phyloP scores from a whole-genome alignment of 805 yeast species.

The Wickerhamiella azyma region DNA sequence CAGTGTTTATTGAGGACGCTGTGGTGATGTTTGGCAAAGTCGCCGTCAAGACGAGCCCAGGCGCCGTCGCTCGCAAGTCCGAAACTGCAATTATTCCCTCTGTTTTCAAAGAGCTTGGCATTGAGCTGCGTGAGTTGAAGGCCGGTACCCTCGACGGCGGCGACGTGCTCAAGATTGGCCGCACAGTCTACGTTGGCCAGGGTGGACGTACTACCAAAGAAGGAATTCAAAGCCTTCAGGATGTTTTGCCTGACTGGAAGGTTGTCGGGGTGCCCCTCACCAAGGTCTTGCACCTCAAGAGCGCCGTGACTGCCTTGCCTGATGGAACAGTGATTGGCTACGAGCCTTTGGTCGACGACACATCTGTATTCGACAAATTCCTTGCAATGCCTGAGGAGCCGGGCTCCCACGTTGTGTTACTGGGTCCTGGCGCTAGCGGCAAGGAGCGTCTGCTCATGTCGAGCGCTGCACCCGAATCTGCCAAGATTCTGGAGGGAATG shows the following conservation, averaged over 20 bases:
- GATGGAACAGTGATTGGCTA: conserved; percentile 7
- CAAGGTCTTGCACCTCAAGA: conserved; percentile 7
- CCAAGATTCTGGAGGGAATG: not conserved
- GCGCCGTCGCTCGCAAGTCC: conserved; percentile 6
- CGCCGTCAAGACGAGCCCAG: conserved; percentile 5
- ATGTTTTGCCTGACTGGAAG: conserved; percentile 5
- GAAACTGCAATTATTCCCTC: conserved; percentile 1
- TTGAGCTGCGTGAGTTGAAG: not conserved
- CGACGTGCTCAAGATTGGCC: conserved; percentile 7
- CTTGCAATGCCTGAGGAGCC: conserved; percentile 5
- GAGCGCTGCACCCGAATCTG: conserved; percentile 2
- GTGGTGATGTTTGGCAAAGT: conserved; percentile 7
- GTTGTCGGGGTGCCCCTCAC: conserved; percentile 7
- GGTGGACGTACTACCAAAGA: conserved; percentile 5
- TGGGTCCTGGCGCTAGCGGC: conserved; percentile 4
- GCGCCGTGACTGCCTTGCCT: conserved; percentile 6
- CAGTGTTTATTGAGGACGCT: conserved; percentile 7
- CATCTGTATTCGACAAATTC: conserved; percentile 2
- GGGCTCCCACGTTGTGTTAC: conserved; percentile 4
- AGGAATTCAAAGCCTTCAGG: conserved; percentile 1
- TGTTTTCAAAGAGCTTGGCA: conserved; percentile 1
- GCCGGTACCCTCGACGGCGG: conserved; percentile 6
- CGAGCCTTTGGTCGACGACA: conserved; percentile 6
- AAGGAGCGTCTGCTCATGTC: conserved; percentile 6
- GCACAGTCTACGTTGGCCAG: conserved; percentile 6